phyloP scores from a whole-genome alignment of 495 filamentous ascomycete genomes.

The Daldinia caldariorum region DNA sequence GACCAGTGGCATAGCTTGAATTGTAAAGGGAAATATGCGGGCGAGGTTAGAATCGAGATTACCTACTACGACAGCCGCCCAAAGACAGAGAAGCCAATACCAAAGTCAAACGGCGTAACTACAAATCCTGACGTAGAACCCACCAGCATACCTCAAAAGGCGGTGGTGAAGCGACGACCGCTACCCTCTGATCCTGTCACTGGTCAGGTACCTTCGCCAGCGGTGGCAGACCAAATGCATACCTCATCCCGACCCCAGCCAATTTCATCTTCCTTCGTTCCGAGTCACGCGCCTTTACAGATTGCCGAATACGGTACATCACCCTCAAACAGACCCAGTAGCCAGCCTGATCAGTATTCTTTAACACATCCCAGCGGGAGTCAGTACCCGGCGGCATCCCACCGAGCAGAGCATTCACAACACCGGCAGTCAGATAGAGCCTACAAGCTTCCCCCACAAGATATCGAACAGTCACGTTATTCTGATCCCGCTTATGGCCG shows the following conservation, averaged over 20 bases:
- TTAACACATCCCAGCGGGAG: slow-evolving; percentile 42
- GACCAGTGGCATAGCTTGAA: slow-evolving; percentile 90
- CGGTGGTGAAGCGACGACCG: slow-evolving; percentile 77
- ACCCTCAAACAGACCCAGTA: slow-evolving; percentile 44
- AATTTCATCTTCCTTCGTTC: slow-evolving; percentile 45
- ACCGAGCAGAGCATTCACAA: slow-evolving; percentile 47
- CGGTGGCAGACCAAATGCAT: slow-evolving; percentile 52
- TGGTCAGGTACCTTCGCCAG: slow-evolving; percentile 55
- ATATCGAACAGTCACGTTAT: slow-evolving; percentile 42
- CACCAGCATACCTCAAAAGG: slow-evolving; percentile 48
- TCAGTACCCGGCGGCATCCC: slow-evolving; percentile 46
- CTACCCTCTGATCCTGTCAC: slow-evolving; percentile 77
- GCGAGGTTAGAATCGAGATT: slow-evolving; percentile 92
- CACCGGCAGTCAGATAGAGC: slow-evolving; percentile 48
- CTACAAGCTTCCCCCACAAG: slow-evolving; percentile 47
- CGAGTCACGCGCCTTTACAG: slow-evolving; percentile 56
- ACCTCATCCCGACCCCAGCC: slow-evolving; percentile 55
- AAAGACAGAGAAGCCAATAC: slow-evolving; percentile 71
- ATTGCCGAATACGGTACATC: slow-evolving; percentile 57
- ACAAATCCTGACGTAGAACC: slow-evolving; percentile 51
- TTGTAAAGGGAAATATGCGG: slow-evolving; percentile 92
- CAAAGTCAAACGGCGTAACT: slow-evolving; percentile 57
- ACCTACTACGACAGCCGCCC: slow-evolving; percentile 94
- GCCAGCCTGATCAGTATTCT: slow-evolving; percentile 48
- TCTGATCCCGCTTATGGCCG: slow-evolving; percentile 25